phyloP scores from a whole-genome alignment of 805 yeast genomes.

The Brettanomyces sp. region DNA sequence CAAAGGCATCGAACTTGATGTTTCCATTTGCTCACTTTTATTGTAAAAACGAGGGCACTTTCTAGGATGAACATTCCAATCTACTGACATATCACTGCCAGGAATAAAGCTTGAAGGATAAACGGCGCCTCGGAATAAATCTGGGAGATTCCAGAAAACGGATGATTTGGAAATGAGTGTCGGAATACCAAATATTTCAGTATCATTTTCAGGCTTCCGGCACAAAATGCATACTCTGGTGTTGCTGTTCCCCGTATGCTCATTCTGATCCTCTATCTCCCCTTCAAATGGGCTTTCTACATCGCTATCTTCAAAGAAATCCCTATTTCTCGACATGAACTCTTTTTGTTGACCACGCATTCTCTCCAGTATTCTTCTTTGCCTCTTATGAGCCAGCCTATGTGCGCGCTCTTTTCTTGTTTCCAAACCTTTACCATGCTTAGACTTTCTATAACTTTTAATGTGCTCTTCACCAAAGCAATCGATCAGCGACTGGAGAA shows the following conservation, averaged over 20 bases:
- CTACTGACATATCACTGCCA: neutral
- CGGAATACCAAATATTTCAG: slow-evolving; percentile 52
- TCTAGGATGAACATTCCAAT: neutral
- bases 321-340: slow-evolving; percentile 33
- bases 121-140: slow-evolving; percentile 16
- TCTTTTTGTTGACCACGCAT: slow-evolving; percentile 45
- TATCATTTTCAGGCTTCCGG: slow-evolving; percentile 38
- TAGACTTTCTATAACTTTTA: slow-evolving; percentile 38
- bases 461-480: slow-evolving; percentile 52
- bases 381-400: slow-evolving; percentile 52
- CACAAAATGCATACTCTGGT: slow-evolving; percentile 45
- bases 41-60: neutral
- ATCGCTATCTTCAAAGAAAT: slow-evolving; percentile 10
- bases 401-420: slow-evolving; percentile 47
- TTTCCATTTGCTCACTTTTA: neutral
- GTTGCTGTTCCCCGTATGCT: slow-evolving; percentile 4
- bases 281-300: neutral
- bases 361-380: slow-evolving; percentile 49
- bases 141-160: slow-evolving; percentile 40
- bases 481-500: slow-evolving; percentile 41
- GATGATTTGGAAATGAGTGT: slow-evolving; percentile 38
- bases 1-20: too few species aligned
- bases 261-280: neutral
- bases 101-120: slow-evolving; percentile 1
- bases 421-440: slow-evolving; percentile 34